Evolutionary conservation across 805 yeast genomes (phyloP), one percentile per base, ranked within the genome.

Genomic region (Saccharomycopsis microspora): DNA sequence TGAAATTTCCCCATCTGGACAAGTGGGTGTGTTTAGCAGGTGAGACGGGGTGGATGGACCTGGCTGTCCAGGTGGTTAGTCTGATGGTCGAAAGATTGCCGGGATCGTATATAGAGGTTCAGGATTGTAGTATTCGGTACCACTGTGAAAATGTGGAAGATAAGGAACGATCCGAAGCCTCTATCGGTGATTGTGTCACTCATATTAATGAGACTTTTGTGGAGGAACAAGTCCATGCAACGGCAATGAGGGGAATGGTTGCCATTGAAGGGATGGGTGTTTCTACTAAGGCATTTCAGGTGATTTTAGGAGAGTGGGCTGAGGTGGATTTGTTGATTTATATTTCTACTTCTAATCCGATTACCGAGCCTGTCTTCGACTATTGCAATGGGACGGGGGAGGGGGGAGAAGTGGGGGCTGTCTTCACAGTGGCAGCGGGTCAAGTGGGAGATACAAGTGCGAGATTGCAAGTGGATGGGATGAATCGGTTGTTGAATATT

Each of bases 161-260:
- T 41, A 66, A 70, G 32, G 86, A 81, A 44, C 75, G 95, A 56
- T 78, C 79, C 45, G 63, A 73, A 32, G 71, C 80, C 42, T 72
- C 81, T 19, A 75, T 86, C 65, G 96, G 97, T 43, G 96, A 88
- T 56, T 74, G 83, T 48, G 80, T 89, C 42, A 80, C 89, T 29
- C 88, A 87, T 61, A 78, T 89, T 48, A 88, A 90, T 63, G 93
- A 82, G 42, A 67, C 82, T 33, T 84, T 77, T 59, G 72, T 74
- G 10, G 75, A 72, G 11, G 73, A 71, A 44, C 76, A 76, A 37
- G 71, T 89, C 11, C 95, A 87, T 63, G 96, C 96, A 2, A 78
- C 82, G 33, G 67, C 85, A 41, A 78, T 83, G 48, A 74, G 78
- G 51, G 76, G 78, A 53, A 75, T 79, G 40, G 80, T 88, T 5